phyloP scores from a whole-genome alignment of 192 early-diverging fungal genomes.

The Globomyces pollinis-pini region DNA sequence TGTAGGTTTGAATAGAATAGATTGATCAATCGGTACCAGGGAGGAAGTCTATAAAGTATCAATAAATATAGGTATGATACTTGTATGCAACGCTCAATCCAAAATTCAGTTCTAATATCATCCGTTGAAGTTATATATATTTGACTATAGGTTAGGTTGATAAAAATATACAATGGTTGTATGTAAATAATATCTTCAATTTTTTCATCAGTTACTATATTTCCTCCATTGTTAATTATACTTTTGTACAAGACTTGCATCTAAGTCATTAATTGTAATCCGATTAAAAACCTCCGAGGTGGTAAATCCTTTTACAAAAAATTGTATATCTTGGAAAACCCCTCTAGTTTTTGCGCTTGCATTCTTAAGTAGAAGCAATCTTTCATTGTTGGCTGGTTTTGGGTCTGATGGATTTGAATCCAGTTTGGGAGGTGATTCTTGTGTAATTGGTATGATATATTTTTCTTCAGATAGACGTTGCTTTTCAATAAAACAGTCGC shows the following conservation, averaged over 20 bases:
- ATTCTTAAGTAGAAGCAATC: neutral
- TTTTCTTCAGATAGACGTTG: neutral
- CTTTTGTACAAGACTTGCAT: too few species aligned
- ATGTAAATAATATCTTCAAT: too few species aligned
- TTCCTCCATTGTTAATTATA: neutral
- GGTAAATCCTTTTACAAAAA: neutral
- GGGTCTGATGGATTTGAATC: too few species aligned
- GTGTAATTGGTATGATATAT: too few species aligned
- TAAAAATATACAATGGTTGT: too few species aligned
- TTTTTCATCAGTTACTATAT: neutral
- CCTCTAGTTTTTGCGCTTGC: neutral
- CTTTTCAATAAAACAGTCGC: conserved; percentile 2
- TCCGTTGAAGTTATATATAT: too few species aligned
- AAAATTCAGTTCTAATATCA: conserved; percentile 5
- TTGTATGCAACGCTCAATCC: conserved; percentile 9
- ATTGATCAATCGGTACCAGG: neutral
- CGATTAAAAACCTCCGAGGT: neutral
- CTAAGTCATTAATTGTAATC: too few species aligned
- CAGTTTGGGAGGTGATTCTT: too few species aligned
- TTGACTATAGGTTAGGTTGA: too few species aligned
- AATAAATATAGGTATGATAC: too few species aligned
- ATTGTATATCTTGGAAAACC: neutral
- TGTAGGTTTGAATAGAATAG: conserved; percentile 1
- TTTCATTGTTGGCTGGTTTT: neutral
- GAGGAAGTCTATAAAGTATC: too few species aligned